Base-by-base conservation (phyloP, 805 yeast species). In the Tetrapisispora fleetii region DNA sequence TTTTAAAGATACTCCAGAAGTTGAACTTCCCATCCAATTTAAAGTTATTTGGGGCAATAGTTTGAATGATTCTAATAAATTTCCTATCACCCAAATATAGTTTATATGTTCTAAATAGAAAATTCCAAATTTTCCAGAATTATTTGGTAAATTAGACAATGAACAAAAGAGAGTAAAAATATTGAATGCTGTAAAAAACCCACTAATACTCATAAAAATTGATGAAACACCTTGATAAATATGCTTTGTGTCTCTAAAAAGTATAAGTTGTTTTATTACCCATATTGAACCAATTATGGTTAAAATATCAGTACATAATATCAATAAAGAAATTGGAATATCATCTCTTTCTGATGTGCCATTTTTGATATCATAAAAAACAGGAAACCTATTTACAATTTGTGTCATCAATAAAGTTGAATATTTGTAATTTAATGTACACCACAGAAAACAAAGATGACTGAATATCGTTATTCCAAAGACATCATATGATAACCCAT, bases 91-190 rank as follows among this genome's bases (percentile, higher is more conserved):
- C 78, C 77, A 74, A 3, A 72, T 11, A 40, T 52, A 67, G 47
- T 74, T 75, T 4, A 72, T 51, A 32, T 70, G 59, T 51, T 77
- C 81, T 19, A 76, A 51, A 27, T 58, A 54, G 45, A 61, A 65
- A 1, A 73, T 42, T 0, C 70, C 71, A 49, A 58, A 55, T 30
- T 46, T 52, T 1, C 71, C 71, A 24, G 61, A 57, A 22, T 52
- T 36, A 8, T n/a, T 40, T 13, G 58, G 58, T 19, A 58, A 46
- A 41, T 62, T 52, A 9, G 40, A 21, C 17, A 48, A 43, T 5
- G 64, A 48, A 37, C 60, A 60, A 9, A 55, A 37, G 37, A 51
- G 56, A 17, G 62, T 60, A 11, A 57, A 55, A 16, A 54, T 44
- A 18, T 37, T 16, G 35, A 59, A 49, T 6, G 50, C 44, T 18